Conservation (phyloP, 805 yeast species). For the Lachancea dasiensis region DNA sequence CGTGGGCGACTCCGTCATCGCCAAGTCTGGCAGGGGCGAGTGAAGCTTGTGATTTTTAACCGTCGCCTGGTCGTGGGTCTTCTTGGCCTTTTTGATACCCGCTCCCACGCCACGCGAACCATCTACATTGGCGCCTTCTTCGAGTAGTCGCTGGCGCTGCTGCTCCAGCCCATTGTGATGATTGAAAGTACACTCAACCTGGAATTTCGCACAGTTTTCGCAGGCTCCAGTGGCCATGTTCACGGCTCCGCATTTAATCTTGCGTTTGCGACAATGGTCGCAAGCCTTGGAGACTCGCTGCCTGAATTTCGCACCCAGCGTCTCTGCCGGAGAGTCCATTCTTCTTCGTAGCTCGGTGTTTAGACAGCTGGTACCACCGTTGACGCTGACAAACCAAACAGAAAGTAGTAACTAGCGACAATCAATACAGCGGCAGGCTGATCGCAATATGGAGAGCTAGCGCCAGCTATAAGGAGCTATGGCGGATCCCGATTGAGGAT, state of each 20-base stretch:
- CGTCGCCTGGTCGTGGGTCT: not conserved
- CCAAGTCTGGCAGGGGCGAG: too few species aligned
- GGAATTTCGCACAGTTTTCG: constrained; percentile 25
- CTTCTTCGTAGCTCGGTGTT: too few species aligned
- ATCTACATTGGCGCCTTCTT: not conserved
- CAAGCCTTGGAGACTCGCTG: constrained; percentile 31
- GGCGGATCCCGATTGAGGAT: too few species aligned
- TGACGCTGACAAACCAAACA: too few species aligned
- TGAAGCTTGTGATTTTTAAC: too few species aligned
- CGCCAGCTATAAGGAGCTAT: too few species aligned
- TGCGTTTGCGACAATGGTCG: constrained; percentile 31
- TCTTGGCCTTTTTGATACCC: not conserved
- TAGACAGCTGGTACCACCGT: too few species aligned
- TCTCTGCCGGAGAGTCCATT: not conserved
- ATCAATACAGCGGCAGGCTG: too few species aligned
- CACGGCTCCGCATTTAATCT: constrained; percentile 27
- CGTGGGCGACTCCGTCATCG: too few species aligned
- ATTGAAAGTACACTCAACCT: constrained; percentile 22
- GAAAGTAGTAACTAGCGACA: too few species aligned
- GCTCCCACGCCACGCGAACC: not conserved
- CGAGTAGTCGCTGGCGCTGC: constrained; percentile 10
- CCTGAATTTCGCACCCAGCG: constrained; percentile 9
- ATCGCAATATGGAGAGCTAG: too few species aligned
- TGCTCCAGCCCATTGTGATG: constrained; percentile 17
- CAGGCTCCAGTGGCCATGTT: constrained; percentile 22